phyloP scores from a whole-genome alignment of 2,329 filamentous ascomycete species.

The Pleoardoris graminearum region DNA sequence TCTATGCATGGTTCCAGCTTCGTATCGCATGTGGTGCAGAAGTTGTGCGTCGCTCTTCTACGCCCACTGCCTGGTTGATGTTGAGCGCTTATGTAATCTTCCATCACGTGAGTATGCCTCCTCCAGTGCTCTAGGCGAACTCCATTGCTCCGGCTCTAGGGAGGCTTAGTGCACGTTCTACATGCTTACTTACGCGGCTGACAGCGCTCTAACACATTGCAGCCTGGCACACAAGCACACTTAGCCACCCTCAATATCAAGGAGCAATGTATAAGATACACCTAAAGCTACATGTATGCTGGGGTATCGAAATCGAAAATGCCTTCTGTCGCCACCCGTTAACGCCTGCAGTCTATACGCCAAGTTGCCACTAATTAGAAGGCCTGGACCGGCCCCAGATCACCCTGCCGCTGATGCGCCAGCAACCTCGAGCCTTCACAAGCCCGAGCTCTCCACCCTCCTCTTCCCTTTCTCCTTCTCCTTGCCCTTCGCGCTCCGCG shows the following conservation, averaged over 20 bases:
- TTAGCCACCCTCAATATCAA: neutral
- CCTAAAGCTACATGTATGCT: neutral
- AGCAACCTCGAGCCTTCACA: neutral
- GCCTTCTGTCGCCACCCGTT: slow-evolving; percentile 3
- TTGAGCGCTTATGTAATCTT: slow-evolving; percentile 2
- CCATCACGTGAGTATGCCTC: slow-evolving; percentile 2
- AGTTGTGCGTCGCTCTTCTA: neutral
- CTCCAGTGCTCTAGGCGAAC: no score
- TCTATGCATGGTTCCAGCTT: neutral
- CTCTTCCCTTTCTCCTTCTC: slow-evolving; percentile 17
- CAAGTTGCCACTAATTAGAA: neutral
- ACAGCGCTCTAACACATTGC: neutral
- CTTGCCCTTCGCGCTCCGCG: slow-evolving; percentile 14
- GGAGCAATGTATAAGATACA: neutral
- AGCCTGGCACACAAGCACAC: slow-evolving; percentile 1
- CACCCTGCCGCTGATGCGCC: neutral
- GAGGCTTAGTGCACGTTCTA: neutral
- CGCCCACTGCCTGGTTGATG: neutral
- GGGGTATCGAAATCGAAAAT: neutral
- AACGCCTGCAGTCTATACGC: no score
- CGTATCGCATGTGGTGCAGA: slow-evolving; percentile 2
- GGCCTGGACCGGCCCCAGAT: no score
- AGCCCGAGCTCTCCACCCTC: neutral
- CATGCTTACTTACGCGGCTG: slow-evolving; percentile 1
- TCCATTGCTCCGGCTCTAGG: no score